Evolutionary conservation across 805 yeast genomes (phyloP), one percentile per base, ranked within the genome.

Genomic region (Yarrowia phangngaensis): DNA sequence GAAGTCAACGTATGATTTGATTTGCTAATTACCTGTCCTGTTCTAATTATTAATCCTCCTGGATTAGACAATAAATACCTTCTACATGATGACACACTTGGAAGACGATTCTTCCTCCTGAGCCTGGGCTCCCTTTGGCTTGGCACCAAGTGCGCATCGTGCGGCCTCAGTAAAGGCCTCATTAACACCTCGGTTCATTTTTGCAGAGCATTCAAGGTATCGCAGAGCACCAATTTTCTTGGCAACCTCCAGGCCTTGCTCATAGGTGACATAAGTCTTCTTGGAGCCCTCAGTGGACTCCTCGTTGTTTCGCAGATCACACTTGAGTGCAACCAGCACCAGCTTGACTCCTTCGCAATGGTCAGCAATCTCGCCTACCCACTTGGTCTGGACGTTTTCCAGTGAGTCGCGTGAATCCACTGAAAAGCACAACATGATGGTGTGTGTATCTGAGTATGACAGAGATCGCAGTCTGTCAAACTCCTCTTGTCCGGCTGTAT

Each of bases 121-220:
- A 29, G 58, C 55, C 16, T 56, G 28, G 6, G 56, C 54, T 49
- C 89, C 90, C 68, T 80, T 85, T 43, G 95, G 84, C 61, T 79
- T 85, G 11, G 95, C 95, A 54, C 84, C 82, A 57, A 90, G 73
- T 2, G 97, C 97, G 61, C 95, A 89, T 64, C 98, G 80, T 6
- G 97, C 96, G 33, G 97, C 98, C 68, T 92, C 98, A 0, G 97
- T 88, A 64, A 92, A 92, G 8, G 97, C 97, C 69, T 92, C 98
- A 62, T 94, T 92, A n/a, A 92, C 98, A 56, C 98, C 98, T 61
- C 95, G 78, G 66, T 89, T 90, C 64, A 83, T 81, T 72, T 89
- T 92, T 6, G 98, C 97, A 20, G 95, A 85, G 69, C 98, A 92
- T 67, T 92, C 98, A 61, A 92, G 73, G 65, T 92, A 92, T 60